phyloP scores from a whole-genome alignment of 257 asterid species.

The Nicotiana attenuata region DNA sequence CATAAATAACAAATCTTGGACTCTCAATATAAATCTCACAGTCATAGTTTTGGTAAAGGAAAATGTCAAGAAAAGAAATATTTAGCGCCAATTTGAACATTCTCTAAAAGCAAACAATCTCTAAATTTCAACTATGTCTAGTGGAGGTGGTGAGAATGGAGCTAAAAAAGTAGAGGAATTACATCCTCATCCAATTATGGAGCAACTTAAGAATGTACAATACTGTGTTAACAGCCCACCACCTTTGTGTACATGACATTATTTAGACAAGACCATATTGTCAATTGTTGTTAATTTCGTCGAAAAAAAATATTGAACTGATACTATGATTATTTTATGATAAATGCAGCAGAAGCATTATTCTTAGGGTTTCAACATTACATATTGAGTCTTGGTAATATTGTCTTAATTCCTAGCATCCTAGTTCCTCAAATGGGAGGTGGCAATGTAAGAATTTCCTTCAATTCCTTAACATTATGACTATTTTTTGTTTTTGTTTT shows the following conservation, averaged over 20 bases:
- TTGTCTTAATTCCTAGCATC: conserved; percentile 56
- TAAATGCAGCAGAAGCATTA: conserved; percentile 52
- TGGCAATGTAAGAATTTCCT: conserved; percentile 39
- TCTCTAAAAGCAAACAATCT: background rate
- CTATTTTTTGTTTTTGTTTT: background rate
- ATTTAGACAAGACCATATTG: too few species aligned
- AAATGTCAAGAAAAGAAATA: background rate
- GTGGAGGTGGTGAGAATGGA: background rate
- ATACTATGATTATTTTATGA: background rate
- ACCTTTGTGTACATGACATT: conserved; percentile 38
- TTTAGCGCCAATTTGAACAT: background rate
- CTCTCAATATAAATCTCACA: too few species aligned
- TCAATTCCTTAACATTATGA: background rate
- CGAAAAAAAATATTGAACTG: background rate
- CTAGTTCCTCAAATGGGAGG: conserved; percentile 80
- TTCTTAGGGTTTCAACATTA: conserved; percentile 79
- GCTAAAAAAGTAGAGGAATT: conserved; percentile 19
- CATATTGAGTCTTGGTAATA: conserved; percentile 56
- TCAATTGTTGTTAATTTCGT: background rate
- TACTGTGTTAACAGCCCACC: conserved; percentile 80
- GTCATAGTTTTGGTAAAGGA: background rate
- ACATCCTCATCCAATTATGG: conserved; percentile 49
- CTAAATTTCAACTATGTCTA: conserved; percentile 23
- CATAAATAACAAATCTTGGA: too few species aligned
- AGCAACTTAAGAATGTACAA: conserved; percentile 60